phyloP scores from a whole-genome alignment of 345 rosid genomes.

The Lepidium africanum region DNA sequence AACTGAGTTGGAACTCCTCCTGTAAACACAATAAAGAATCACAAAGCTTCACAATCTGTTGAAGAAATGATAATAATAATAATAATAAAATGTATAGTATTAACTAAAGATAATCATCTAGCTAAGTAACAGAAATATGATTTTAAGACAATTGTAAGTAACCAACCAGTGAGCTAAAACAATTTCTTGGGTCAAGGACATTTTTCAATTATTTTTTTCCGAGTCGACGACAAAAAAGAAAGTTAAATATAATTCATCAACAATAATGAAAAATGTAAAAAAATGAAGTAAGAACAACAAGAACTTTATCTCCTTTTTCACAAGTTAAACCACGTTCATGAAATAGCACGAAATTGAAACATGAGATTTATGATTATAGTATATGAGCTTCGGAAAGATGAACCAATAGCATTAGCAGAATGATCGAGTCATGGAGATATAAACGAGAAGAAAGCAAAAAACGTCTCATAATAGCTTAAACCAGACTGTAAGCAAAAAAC shows the following conservation, averaged over 20 bases:
- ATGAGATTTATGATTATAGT: neutral
- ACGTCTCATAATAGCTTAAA: constrained; percentile 12
- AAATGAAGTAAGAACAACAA: neutral
- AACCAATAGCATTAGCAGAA: neutral
- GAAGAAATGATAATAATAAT: neutral
- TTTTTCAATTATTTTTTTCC: neutral
- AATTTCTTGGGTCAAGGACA: neutral
- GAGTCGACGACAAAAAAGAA: neutral
- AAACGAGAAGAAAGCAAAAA: neutral
- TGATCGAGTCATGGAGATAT: neutral
- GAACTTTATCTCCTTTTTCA: neutral
- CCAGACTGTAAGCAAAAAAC: constrained; percentile 12
- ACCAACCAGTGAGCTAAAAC: neutral
- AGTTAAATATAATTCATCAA: neutral
- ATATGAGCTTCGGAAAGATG: neutral
- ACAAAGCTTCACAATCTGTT: neutral
- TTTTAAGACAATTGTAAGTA: constrained; percentile 2
- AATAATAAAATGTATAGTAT: neutral
- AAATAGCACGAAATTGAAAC: constrained; percentile 1
- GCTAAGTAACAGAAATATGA: neutral
- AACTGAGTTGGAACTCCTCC: constrained; percentile 10
- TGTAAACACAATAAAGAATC: neutral
- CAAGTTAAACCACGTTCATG: constrained; percentile 8
- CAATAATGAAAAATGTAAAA: neutral
- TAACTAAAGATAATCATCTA: neutral